A percentile compares a stretch with the other conserved stretches of the same genome.
These are phyloP conservation scores for Talinum fruticosum DNA, from an alignment of 148 eudicot species.

Conservation along the genomic window DNA sequence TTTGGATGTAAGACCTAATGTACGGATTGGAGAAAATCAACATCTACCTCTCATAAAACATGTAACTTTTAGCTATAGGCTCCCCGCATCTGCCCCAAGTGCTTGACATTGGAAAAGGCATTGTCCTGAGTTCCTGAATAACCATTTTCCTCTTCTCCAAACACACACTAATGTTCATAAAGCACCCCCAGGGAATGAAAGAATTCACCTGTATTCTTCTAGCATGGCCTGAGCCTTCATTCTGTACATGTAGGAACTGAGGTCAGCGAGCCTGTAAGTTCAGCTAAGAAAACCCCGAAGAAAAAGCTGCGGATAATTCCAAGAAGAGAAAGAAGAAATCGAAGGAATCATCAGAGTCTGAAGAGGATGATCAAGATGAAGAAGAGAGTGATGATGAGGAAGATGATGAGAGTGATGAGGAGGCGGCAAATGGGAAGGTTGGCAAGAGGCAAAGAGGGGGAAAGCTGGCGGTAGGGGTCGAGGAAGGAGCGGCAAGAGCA, in stretches of 20 bases:
- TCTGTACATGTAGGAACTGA: conserved; percentile 32
- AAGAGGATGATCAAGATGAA: conserved; percentile 46
- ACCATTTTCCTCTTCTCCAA: not conserved
- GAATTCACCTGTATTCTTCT: not conserved
- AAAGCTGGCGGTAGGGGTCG: conserved; percentile 68
- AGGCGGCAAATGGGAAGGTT: conserved; percentile 47
- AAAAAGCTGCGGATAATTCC: conserved; percentile 48
- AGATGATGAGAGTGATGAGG: conserved; percentile 51
- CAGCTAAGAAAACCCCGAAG: conserved; percentile 48
- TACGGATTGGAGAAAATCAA: too few relatives aligned
- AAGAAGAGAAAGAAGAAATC: conserved; percentile 65
- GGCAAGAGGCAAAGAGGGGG: conserved; percentile 57
- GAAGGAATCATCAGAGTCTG: conserved; percentile 61
- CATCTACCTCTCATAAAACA: too few relatives aligned
- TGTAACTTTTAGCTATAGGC: too few relatives aligned
- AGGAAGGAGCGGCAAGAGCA: conserved; percentile 53
- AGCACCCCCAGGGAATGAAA: not conserved
- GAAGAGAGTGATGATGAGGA: conserved; percentile 39
- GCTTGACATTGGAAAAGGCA: too few relatives aligned
- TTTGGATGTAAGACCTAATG: too few relatives aligned
- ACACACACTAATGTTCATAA: not conserved
- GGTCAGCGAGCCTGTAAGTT: conserved; percentile 33
- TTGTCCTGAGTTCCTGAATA: not conserved
- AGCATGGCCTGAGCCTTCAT: not conserved
- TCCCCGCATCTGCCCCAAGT: too few relatives aligned